Base-by-base conservation (phyloP, 2,329 filamentous ascomycete species). In the Huntiella savannae region DNA sequence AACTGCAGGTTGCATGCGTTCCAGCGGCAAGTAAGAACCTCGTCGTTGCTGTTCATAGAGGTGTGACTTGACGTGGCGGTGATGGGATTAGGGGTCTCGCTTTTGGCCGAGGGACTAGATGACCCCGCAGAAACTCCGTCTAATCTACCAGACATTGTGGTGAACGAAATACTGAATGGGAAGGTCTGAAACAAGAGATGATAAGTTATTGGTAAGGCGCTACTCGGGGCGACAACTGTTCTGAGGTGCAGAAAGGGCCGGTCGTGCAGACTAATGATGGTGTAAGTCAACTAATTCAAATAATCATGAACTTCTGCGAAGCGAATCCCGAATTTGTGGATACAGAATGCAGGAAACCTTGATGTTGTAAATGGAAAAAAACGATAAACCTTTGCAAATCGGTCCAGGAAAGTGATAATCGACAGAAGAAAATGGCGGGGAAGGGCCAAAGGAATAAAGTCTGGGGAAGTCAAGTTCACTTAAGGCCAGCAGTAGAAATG, bases 11-110 rank as follows among this genome's bases (percentile, higher is more conserved):
- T 66, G 56, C 74, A 78, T 45, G 64, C 62, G 50, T 67, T 67
- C 74, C 74, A 78, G 53, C 71, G 70, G 59, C 74, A 78, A 46
- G 67, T 66, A 33, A 78, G 66, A 55, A 69, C 71, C 52, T 77
- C 73, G 32, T 73, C 68, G 34, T 71, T 66, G 40, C 43, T 47
- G 33, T 36, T 40, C 16, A 45, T 35, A 35, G 50, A 39, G 5
- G 63, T 63, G 48, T 63, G 65, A 39, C 65, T 67, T 17, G 44
- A 46, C 5, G 67, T 61, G n/a, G 64, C 60, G 16, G 65, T 67
- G 2, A 66, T 66, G 2, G 70, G 66, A 2, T 67, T 69, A 3
- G 70, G 69, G 2, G 71, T 73, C 46, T 63, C 68, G 39, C 65
- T 67, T 56, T 69, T 71, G 50, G 70, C 71, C 41, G 67, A 63